Evolutionary conservation across 768 basidiomycete species (phyloP).

Genomic region (Gymnopilus dilepis): DNA sequence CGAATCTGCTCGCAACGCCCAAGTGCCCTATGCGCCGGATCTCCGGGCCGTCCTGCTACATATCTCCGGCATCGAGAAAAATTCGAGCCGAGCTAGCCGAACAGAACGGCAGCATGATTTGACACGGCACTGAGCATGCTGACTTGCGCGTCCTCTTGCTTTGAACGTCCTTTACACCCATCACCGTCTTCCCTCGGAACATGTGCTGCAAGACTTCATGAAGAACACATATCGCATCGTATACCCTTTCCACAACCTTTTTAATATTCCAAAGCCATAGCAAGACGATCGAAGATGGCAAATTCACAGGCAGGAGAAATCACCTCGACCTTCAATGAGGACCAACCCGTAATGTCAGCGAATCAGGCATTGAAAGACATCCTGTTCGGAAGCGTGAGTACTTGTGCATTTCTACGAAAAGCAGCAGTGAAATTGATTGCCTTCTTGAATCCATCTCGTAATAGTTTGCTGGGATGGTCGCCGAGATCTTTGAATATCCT

Average conservation of each 20-base stretch:
- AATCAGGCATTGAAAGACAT: slow-evolving; percentile 51
- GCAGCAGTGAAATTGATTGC: too few species aligned
- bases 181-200: neutral
- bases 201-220: neutral
- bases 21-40: too few species aligned
- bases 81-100: too few species aligned
- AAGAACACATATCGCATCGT: neutral
- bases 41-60: too few species aligned
- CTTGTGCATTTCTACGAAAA: too few species aligned
- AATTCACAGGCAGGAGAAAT: slow-evolving; percentile 21
- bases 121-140: slow-evolving; percentile 4
- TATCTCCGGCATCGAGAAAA: too few species aligned
- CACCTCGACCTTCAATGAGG: slow-evolving; percentile 18
- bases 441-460: too few species aligned
- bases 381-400: slow-evolving; percentile 62
- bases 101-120: neutral
- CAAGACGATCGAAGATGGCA: slow-evolving; percentile 11
- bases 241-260: neutral
- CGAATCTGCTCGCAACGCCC: too few species aligned
- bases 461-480: slow-evolving; percentile 84
- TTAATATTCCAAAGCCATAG: neutral
- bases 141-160: too few species aligned
- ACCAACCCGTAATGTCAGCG: slow-evolving; percentile 20
- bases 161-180: too few species aligned
- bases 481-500: slow-evolving; percentile 88